Evolutionary conservation across 805 yeast species (phyloP).

Genomic region (Peterozyma xylosa): DNA sequence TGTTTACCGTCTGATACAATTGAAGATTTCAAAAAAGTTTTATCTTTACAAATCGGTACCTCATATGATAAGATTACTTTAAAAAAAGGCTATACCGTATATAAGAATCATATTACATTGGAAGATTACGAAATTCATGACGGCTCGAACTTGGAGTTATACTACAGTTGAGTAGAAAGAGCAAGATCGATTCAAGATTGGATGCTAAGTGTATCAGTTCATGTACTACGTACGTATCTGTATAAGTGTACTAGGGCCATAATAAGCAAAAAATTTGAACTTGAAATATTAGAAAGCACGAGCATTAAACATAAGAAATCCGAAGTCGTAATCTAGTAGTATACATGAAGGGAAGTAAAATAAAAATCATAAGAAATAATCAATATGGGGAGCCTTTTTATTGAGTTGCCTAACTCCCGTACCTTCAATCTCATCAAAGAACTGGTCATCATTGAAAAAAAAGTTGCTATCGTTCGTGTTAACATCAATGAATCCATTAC

Average conservation of each 20-base stretch:
- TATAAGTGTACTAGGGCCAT: neutral
- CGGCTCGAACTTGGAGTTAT: conserved; percentile 81
- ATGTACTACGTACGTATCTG: neutral
- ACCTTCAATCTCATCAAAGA: conserved; percentile 8
- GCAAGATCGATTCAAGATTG: neutral
- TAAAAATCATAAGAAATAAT: conserved; percentile 26
- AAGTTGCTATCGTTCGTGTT: conserved; percentile 2
- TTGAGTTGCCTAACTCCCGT: conserved; percentile 3
- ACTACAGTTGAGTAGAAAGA: conserved; percentile 52
- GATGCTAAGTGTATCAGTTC: neutral
- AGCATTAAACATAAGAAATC: neutral
- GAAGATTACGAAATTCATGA: conserved; percentile 95
- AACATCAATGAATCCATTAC: conserved; percentile 8
- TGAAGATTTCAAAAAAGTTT: conserved; percentile 82
- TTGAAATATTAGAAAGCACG: neutral
- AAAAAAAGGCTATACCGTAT: conserved; percentile 78
- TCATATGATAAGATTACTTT: conserved; percentile 57
- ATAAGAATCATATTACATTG: conserved; percentile 82
- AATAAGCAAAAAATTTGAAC: too few species aligned
- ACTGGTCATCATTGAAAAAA: conserved; percentile 6
- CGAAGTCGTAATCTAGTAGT: too few species aligned
- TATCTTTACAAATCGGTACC: conserved; percentile 80
- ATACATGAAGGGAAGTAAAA: too few species aligned
- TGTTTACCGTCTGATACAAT: conserved; percentile 80
- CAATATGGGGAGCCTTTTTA: conserved; percentile 30